These are phyloP conservation scores for Lobosporangium transversale DNA, from an alignment of 192 early-diverging fungal species.

Conservation along the genomic window DNA sequence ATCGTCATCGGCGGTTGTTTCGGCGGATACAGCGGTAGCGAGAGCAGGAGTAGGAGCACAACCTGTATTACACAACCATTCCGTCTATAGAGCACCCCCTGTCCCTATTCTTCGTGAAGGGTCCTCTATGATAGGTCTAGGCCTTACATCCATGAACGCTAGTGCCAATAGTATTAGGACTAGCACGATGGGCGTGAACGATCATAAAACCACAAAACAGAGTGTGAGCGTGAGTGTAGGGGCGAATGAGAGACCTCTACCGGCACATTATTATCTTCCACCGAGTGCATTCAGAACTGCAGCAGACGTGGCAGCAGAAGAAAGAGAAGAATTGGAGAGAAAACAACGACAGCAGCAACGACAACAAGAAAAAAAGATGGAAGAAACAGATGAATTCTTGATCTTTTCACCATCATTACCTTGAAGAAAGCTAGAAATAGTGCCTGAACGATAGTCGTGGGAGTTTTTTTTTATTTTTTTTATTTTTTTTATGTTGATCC, in stretches of 20 bases:
- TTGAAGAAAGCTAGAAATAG: background rate
- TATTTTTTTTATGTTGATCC: background rate
- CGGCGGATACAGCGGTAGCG: too few species aligned
- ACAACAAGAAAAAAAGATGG: slow-evolving; percentile 5
- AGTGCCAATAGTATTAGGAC: too few species aligned
- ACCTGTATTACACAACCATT: too few species aligned
- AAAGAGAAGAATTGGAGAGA: background rate
- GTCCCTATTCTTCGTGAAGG: too few species aligned
- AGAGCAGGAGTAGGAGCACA: too few species aligned
- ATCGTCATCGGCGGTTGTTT: too few species aligned
- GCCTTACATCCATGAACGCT: too few species aligned
- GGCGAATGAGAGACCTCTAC: background rate
- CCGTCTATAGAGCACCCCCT: too few species aligned
- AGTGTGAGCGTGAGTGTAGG: background rate
- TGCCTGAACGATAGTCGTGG: background rate
- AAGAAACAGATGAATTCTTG: slow-evolving; percentile 17
- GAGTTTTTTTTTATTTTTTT: background rate
- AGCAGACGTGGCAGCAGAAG: slow-evolving; percentile 16
- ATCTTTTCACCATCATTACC: slow-evolving; percentile 3
- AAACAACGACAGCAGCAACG: too few species aligned
- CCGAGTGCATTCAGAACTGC: slow-evolving; percentile 35
- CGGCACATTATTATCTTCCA: slow-evolving; percentile 27
- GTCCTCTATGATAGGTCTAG: too few species aligned
- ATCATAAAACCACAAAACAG: too few species aligned
- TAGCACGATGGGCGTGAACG: too few species aligned